These are phyloP conservation scores for Candida railenensis DNA, from an alignment of 805 yeast species.

Conservation along the genomic window DNA sequence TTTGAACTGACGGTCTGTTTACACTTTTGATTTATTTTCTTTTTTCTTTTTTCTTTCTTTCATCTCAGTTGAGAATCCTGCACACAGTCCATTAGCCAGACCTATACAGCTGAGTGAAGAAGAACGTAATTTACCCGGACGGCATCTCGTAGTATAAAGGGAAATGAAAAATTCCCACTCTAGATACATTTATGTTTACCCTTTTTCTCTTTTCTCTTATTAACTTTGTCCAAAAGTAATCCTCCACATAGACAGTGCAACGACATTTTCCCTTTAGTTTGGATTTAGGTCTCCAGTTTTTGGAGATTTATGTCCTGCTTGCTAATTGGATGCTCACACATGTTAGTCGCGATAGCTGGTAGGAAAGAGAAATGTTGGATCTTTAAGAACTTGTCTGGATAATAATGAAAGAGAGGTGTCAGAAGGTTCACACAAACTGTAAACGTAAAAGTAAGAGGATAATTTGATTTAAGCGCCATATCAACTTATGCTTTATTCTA, in stretches of 20 bases:
- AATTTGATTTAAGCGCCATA: no score
- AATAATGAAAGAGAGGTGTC: constrained; percentile 52
- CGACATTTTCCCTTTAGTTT: constrained; percentile 24
- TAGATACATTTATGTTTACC: no score
- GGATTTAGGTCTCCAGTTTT: constrained; percentile 26
- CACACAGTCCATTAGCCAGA: neutral
- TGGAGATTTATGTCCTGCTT: constrained; percentile 15
- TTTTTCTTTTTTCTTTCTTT: neutral
- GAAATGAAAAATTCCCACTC: neutral
- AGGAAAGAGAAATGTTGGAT: constrained; percentile 41
- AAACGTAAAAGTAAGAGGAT: neutral
- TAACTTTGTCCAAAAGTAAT: constrained; percentile 67
- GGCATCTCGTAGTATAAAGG: neutral
- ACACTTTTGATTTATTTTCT: neutral
- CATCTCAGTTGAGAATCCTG: neutral
- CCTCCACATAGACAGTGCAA: constrained; percentile 74
- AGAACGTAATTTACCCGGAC: constrained; percentile 2
- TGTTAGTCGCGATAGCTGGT: constrained; percentile 44
- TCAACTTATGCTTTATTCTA: no score
- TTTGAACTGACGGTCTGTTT: no score
- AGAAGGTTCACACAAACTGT: constrained; percentile 39
- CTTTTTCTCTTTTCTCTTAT: constrained; percentile 18
- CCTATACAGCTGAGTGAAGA: neutral
- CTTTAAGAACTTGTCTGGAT: constrained; percentile 54
- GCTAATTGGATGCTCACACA: constrained; percentile 3